Evolutionary conservation across 352 stramenopile genomes (phyloP), one percentile per base, ranked within the genome.

Genomic region (Globisporangium barbulae): DNA sequence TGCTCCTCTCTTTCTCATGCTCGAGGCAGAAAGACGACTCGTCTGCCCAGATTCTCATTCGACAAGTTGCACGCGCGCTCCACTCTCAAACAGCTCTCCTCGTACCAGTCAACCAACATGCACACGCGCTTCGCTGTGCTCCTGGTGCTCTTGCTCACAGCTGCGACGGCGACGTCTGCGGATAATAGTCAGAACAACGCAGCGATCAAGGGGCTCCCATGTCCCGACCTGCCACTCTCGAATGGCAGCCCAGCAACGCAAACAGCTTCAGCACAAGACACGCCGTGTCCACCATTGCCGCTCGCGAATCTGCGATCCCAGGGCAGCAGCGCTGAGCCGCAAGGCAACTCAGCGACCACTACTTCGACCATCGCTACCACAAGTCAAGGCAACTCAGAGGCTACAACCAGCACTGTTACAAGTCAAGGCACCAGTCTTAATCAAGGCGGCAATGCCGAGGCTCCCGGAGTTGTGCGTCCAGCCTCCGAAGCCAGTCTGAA

Each of bases 111-210:
- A 42, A 28, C 17, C n/a, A 56, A 25, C 10, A 65, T 65, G 59
- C 59, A 33, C 19, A 58, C 30, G 39, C 37, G n/a, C 37, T 15
- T 64, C 28, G n/a, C 25, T 7, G 49, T 53, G 5, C 49, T 65
- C n/a, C 17, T 65, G 7, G 25, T 28, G 49, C 39, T 59, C 30
- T 28, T 59, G 6, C 19, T 59, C 49, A 5, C 47, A 3, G 22
- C 21, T 33, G 3, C 33, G 4, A 6, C 35, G 8, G 35, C 35
- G 12, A 41, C 35, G 7, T 39, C 19, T 10, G 50, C 22, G 6
- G 39, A 45, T 13, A 45, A 5, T 13, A 45, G 15, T n/a, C 39
- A 45, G 13, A n/a, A n/a, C 22, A 21, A 30, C 7, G 19, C 49
- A 37, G 19, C 49, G 31, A 31, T 21, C 7, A 39, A 2, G 21